A percentile compares a stretch with the other conserved stretches of the same genome.
Evolutionary conservation across 1,284 basidiomycete species (phyloP).

Genomic region (Golubevia sp.): DNA sequence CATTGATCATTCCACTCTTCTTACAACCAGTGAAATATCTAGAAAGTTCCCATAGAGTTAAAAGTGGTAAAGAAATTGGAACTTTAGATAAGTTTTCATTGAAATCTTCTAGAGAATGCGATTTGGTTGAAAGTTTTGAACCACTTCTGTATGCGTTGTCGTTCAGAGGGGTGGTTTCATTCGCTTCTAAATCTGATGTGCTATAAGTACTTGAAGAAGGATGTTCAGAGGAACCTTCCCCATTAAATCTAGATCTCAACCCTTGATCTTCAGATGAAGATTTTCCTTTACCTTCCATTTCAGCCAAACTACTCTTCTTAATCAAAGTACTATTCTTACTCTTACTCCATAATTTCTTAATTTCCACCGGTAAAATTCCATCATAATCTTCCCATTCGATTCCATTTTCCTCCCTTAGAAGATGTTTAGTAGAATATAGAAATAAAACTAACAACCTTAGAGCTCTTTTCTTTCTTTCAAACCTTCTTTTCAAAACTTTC

Average conservation of each 20-base stretch:
- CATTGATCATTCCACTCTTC: conserved; percentile 20
- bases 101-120: neutral
- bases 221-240: too few species aligned
- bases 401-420: conserved; percentile 17
- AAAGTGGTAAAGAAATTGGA: conserved; percentile 9
- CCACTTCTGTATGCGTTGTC: too few species aligned
- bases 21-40: conserved; percentile 22
- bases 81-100: neutral
- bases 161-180: too few species aligned
- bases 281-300: too few species aligned
- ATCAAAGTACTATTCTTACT: too few species aligned
- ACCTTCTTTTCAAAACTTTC: conserved; percentile 1
- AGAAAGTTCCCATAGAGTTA: conserved; percentile 21
- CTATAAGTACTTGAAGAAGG: too few species aligned
- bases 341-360: too few species aligned
- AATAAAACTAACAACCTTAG: conserved; percentile 16
- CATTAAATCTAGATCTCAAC: too few species aligned
- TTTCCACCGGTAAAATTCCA: conserved; percentile 17
- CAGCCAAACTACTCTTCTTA: too few species aligned
- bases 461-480: conserved; percentile 20
- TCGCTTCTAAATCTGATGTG: too few species aligned
- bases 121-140: neutral
- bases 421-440: conserved; percentile 22
- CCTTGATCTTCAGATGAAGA: too few species aligned
- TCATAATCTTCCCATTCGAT: conserved; percentile 12